Evolutionary conservation across 2,329 filamentous ascomycete genomes (phyloP).

Genomic region (Didymella pomorum): DNA sequence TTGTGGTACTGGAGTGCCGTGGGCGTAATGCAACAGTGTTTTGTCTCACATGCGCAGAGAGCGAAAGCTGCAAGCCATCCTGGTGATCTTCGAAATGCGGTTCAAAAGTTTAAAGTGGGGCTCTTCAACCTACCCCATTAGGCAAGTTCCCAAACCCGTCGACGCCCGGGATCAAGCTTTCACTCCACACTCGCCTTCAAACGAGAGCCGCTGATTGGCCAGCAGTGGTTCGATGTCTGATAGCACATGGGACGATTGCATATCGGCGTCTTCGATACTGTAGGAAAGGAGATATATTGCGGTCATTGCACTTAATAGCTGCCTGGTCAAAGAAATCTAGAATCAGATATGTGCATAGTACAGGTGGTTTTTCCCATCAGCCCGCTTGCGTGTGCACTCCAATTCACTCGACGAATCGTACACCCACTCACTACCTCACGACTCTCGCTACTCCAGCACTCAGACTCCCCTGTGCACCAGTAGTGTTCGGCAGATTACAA

Average conservation of each 20-base stretch:
- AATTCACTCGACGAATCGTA: conserved; percentile 35
- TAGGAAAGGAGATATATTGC: background rate
- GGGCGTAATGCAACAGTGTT: too few relatives aligned
- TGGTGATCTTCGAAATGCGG: background rate
- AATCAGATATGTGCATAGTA: conserved; percentile 3
- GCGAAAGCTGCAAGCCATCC: too few relatives aligned
- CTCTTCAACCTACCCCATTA: background rate
- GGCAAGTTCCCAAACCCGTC: background rate
- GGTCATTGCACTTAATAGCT: background rate
- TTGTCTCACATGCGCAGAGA: too few relatives aligned
- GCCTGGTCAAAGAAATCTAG: background rate
- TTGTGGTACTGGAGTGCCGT: too few relatives aligned
- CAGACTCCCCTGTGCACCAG: too few relatives aligned
- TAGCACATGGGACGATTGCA: background rate
- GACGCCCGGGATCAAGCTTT: background rate
- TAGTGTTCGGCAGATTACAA: background rate
- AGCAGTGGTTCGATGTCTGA: background rate
- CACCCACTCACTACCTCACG: conserved; percentile 16
- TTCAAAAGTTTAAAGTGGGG: conserved; percentile 29
- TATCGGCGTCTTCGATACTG: background rate
- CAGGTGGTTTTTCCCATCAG: background rate
- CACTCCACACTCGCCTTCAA: background rate
- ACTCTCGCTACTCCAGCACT: too few relatives aligned
- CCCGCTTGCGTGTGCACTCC: conserved; percentile 3
- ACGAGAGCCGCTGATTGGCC: conserved; percentile 2